Evolutionary conservation across 225 moss, liverwort and hornwort species (phyloP).

Genomic region (Bryum argenteum): DNA sequence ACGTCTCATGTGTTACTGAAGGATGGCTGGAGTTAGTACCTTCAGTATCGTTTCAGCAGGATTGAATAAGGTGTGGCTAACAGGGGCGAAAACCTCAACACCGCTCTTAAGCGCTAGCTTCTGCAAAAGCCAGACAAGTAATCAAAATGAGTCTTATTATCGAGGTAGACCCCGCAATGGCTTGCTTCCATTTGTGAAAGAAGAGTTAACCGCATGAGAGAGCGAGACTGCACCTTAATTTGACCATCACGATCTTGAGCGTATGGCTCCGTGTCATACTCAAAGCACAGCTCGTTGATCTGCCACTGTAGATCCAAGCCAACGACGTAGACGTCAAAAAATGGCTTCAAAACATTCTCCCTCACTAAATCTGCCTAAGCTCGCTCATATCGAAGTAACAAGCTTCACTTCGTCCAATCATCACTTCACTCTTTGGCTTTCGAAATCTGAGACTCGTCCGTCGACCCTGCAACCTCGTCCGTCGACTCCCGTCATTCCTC

Average conservation of each 20-base stretch:
- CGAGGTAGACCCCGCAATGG: too few species aligned
- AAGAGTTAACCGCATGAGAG: background rate
- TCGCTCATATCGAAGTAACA: too few species aligned
- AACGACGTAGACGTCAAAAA: constrained; percentile 12
- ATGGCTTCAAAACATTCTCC: constrained; percentile 11
- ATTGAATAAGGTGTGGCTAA: constrained; percentile 86
- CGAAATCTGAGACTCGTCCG: too few species aligned
- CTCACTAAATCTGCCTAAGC: too few species aligned
- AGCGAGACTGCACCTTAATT: constrained; percentile 58
- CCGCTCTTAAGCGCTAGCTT: constrained; percentile 50
- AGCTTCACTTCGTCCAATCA: too few species aligned
- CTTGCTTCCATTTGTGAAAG: background rate
- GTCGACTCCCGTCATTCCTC: too few species aligned
- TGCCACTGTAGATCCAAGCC: constrained; percentile 68
- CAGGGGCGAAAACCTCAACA: constrained; percentile 70
- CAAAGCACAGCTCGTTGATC: constrained; percentile 82
- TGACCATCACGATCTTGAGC: constrained; percentile 77
- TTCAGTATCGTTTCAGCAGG: constrained; percentile 65
- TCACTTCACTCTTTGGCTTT: too few species aligned
- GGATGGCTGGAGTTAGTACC: constrained; percentile 29
- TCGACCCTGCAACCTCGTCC: too few species aligned
- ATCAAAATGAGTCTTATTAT: too few species aligned
- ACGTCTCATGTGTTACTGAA: too few species aligned
- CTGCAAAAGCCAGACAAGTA: constrained; percentile 42
- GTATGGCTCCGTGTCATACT: constrained; percentile 91